Conservation (phyloP, 306 rosid genomes). For the Astragalus membranaceus region DNA sequence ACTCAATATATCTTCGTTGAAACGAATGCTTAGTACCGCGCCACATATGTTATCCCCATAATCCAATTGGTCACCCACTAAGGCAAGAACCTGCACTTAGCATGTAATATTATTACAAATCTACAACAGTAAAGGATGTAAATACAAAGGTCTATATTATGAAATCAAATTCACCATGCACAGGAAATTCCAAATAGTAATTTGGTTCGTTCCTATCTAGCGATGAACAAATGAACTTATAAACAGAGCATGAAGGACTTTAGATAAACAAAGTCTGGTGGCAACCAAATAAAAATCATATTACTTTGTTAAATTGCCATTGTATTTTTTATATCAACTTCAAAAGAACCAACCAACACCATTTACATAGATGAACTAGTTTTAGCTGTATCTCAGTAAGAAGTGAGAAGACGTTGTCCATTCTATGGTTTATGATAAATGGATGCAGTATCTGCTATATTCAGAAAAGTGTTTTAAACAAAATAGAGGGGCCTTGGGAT, state of each 20-base stretch:
- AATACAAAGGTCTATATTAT: too few relatives aligned
- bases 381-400: background rate
- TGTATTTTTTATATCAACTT: background rate
- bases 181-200: constrained; percentile 2
- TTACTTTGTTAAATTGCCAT: background rate
- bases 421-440: background rate
- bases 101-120: constrained; percentile 7
- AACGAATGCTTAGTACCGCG: constrained; percentile 83
- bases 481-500: background rate
- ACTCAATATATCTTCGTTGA: constrained; percentile 88
- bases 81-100: constrained; percentile 68
- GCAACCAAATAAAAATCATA: background rate
- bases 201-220: background rate
- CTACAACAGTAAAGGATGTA: background rate
- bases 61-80: constrained; percentile 89
- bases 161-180: background rate
- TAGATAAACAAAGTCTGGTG: background rate
- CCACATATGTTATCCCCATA: constrained; percentile 88
- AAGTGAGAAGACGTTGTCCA: background rate
- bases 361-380: background rate
- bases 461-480: background rate
- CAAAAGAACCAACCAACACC: background rate
- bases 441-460: background rate
- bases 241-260: background rate
- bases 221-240: background rate